Evolutionary conservation across 1,284 basidiomycete genomes (phyloP), one percentile per base, ranked within the genome.

Genomic region (Kwoniella shivajii): DNA sequence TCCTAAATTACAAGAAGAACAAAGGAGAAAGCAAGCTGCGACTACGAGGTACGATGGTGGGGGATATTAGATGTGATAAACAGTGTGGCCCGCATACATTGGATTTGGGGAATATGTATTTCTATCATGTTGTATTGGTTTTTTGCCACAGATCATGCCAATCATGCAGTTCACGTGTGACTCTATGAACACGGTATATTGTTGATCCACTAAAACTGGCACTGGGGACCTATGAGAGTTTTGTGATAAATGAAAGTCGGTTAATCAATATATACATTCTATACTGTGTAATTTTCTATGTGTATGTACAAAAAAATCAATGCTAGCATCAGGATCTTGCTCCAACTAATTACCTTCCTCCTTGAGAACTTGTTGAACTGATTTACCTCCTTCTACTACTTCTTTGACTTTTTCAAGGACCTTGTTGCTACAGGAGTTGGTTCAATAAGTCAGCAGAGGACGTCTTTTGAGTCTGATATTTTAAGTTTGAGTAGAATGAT

Each of bases 1-100:
- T 72, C 96, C 96, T 16, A 99, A 99, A 77, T 80, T 97, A 59
- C 95, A 98, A 78, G 95, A 99, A 65, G 84, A 88, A 0, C 92
- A 95, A 73, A 82, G 93, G 54, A 80, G 95, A 66, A 86, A 71
- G 43, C 66, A 71, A 34, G 73, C 73, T 31, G 67, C 70, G 6
- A 62, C 62, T 26, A 52, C 61, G 33, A 59, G 83, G 34, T 82
- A 81, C 29, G 84, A 88, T 52, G 87, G 84, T 57, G 86, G 82
- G 11, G 84, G 84, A 14, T 85, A 85, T 62, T 84, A 55, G 45
- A 18, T 2, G n/a, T n/a, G n/a, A n/a, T n/a, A n/a, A n/a, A n/a
- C n/a, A n/a, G n/a, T n/a, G n/a, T n/a, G n/a, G n/a, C n/a, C n/a
- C n/a, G n/a, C n/a, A n/a, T n/a, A n/a, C n/a, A n/a, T n/a, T 16